phyloP scores from a whole-genome alignment of 108 stramenopile genomes.

The Nannochloropsis salina region DNA sequence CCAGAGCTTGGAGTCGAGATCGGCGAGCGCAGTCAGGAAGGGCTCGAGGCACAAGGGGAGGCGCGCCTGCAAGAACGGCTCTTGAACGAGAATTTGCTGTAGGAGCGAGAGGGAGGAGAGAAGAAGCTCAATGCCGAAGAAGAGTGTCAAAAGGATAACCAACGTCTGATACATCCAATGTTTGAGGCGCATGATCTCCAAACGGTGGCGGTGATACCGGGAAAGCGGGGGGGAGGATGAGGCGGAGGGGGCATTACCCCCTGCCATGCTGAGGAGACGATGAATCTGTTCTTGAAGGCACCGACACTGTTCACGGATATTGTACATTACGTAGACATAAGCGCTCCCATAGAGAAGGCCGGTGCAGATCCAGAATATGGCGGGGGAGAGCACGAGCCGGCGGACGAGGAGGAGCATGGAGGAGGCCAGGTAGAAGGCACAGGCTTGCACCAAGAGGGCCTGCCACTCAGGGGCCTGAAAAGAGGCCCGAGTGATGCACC shows the following conservation, averaged over 20 bases:
- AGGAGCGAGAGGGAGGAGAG: background rate
- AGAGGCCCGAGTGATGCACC: constrained; percentile 17
- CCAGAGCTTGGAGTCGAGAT: background rate
- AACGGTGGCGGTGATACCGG: background rate
- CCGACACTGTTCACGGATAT: background rate
- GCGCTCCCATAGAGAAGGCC: background rate
- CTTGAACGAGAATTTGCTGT: too few species aligned
- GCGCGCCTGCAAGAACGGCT: background rate
- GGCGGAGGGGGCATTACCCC: background rate
- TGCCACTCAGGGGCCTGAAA: constrained; percentile 10
- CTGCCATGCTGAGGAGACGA: too few species aligned
- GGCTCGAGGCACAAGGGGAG: background rate
- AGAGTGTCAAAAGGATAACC: background rate
- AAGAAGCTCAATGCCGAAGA: background rate
- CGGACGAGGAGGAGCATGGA: background rate
- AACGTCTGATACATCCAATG: background rate
- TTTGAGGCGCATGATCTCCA: background rate
- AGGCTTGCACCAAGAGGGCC: background rate
- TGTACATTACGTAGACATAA: background rate
- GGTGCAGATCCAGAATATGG: background rate
- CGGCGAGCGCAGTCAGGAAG: background rate
- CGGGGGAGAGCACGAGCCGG: background rate
- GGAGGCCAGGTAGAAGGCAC: constrained; percentile 19
- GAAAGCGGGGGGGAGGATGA: background rate
- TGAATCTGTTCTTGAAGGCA: background rate